Evolutionary conservation across 2,329 filamentous ascomycete genomes (phyloP).

Genomic region (Ceratocystis cubensis): DNA sequence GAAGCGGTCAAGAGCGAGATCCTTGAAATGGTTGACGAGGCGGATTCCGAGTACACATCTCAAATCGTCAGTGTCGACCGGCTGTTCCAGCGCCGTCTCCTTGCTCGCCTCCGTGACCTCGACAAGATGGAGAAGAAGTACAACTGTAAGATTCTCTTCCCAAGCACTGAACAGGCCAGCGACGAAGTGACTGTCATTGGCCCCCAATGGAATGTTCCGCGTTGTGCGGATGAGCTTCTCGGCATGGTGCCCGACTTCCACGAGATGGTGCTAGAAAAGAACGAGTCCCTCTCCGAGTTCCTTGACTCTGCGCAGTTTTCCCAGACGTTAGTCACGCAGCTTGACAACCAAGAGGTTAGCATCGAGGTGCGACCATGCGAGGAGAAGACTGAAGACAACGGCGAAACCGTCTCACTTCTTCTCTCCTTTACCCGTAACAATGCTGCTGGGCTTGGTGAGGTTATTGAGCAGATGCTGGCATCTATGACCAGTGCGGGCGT

Average conservation of each 20-base stretch:
- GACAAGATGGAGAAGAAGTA: slow-evolving; percentile 96
- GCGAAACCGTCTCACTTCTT: slow-evolving; percentile 49
- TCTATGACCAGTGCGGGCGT: slow-evolving; percentile 78
- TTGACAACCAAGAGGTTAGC: slow-evolving; percentile 83
- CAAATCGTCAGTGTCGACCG: slow-evolving; percentile 90
- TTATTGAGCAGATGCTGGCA: slow-evolving; percentile 84
- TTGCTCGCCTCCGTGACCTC: slow-evolving; percentile 76
- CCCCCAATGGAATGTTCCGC: slow-evolving; percentile 94
- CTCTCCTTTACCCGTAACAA: slow-evolving; percentile 94
- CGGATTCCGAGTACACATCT: slow-evolving; percentile 88
- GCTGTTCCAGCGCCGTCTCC: slow-evolving; percentile 86
- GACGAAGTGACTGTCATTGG: slow-evolving; percentile 93
- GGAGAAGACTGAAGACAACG: slow-evolving; percentile 45
- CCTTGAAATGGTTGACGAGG: slow-evolving; percentile 97
- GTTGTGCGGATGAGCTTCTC: slow-evolving; percentile 90
- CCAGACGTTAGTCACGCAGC: slow-evolving; percentile 65
- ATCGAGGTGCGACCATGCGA: slow-evolving; percentile 53
- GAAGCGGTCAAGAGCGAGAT: slow-evolving; percentile 98
- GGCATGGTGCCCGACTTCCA: slow-evolving; percentile 97
- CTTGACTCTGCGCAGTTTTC: slow-evolving; percentile 71
- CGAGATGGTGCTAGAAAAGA: slow-evolving; percentile 71
- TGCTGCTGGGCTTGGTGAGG: slow-evolving; percentile 85
- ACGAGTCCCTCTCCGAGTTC: slow-evolving; percentile 63
- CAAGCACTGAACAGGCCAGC: slow-evolving; percentile 92
- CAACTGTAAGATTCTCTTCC: slow-evolving; percentile 99